A percentile compares a stretch with the other conserved stretches of the same genome.
phyloP scores from a whole-genome alignment of 2,329 filamentous ascomycete species.

The Fusarium secorum region DNA sequence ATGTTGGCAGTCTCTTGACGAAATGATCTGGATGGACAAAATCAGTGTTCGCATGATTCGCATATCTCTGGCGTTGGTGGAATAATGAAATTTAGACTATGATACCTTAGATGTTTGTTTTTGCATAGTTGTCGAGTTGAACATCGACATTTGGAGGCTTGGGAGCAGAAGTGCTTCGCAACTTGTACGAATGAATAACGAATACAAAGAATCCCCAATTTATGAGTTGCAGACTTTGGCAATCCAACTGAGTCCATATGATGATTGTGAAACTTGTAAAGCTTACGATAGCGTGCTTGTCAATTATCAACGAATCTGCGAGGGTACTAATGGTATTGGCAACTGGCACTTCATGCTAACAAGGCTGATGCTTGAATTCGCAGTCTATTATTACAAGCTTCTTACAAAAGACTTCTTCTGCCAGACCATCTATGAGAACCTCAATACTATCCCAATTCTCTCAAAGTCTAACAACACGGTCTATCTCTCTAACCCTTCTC shows the following conservation, averaged over 20 bases:
- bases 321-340: accelerated
- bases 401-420: background rate
- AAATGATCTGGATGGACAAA: conserved; percentile 20
- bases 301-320: background rate
- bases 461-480: background rate
- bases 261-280: background rate
- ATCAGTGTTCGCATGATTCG: conserved; percentile 11
- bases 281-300: accelerated
- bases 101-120: conserved; percentile 43
- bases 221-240: background rate
- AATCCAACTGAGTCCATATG: accelerated
- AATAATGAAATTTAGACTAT: conserved; percentile 42
- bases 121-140: conserved; percentile 33
- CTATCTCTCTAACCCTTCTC: background rate
- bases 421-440: background rate
- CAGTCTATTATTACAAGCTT: background rate
- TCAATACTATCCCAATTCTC: background rate
- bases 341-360: accelerated
- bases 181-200: conserved; percentile 35
- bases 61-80: conserved; percentile 39
- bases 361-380: background rate
- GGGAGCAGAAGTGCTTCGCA: conserved; percentile 2
- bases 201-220: conserved; percentile 26
- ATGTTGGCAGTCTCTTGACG: conserved; percentile 45
- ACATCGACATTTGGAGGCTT: conserved; percentile 16